Base-by-base conservation (phyloP, 495 filamentous ascomycete species). In the Hyphodiscus hymeniophilus region DNA sequence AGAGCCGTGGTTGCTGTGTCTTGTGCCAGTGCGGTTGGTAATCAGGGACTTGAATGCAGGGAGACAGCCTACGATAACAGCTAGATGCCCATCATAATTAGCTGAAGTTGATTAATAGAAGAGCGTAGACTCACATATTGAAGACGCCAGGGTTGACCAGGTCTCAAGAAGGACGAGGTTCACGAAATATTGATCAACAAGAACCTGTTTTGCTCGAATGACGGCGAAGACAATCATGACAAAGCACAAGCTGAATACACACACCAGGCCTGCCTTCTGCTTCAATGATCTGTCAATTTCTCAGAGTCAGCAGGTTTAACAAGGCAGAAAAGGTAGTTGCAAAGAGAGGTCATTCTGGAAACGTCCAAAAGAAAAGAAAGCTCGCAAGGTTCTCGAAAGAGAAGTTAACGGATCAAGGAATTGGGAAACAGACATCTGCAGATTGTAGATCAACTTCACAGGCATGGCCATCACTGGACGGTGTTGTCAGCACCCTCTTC, bases 11-110 rank as follows among this genome's bases (percentile, higher is more conserved):
- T 78, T 70, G 41, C 72, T 78, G 24, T 74, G 56, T 28, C 26
- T 28, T 22, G 76, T 79, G 56, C 72, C 79, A 24, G 75, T 69
- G 30, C 70, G 72, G 16, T 73, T 82, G 2, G 76, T 70, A 34
- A 73, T 70, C 35, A 83, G 71, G 38, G 63, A 58, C 49, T 70
- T 70, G 51, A 74, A 69, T 1, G 69, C 69, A 3, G 71, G 69
- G 0, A 73, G 65, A 39, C 70, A 72, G 13, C 70, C 70, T 17
- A 75, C 65, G 7, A 73, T 61, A 15, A 74, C 61, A 31, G 72
- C 72, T 75, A 39, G 11, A 33, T 17, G 13, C 16, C 13, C 17
- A 12, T 15, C 15, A 46, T 33, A 15, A 38, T 45, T 42, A 50
- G 17, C 16, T 15, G 10, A 43, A 15, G 23, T 17, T 18, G 17